Conservation (phyloP, 495 filamentous ascomycete species). For the Penicillium subrubescens region DNA sequence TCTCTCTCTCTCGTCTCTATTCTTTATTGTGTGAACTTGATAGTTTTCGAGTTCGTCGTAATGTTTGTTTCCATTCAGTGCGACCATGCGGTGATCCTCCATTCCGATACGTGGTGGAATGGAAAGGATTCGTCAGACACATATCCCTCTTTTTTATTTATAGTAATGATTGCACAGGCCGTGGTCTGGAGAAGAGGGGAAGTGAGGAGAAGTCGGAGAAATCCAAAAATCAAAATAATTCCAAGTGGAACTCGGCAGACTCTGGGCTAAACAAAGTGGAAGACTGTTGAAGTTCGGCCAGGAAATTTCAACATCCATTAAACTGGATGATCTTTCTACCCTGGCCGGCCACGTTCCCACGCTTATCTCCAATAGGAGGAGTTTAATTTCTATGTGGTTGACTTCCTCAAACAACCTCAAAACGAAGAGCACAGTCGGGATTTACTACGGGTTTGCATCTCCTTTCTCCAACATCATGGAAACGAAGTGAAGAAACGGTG, state of each 20-base stretch:
- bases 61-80: not conserved
- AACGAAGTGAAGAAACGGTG: not conserved
- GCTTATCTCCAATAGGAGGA: not conserved
- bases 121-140: not conserved
- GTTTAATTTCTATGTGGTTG: not conserved
- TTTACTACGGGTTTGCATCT: not conserved
- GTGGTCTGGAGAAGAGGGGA: not conserved
- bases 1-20: not conserved
- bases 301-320: not conserved
- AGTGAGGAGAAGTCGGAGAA: not conserved
- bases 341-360: not conserved
- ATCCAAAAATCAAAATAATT: not conserved
- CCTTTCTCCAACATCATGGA: not conserved
- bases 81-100: not conserved
- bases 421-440: too few relatives aligned
- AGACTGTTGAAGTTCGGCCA: not conserved
- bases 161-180: not conserved
- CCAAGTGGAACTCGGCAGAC: not conserved
- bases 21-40: not conserved
- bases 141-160: not conserved
- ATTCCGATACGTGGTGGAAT: slow-evolving; percentile 4
- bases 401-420: not conserved
- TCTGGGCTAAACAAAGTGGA: not conserved
- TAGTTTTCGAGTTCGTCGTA: not conserved
- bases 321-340: not conserved